phyloP scores from a whole-genome alignment of 129 eudicot species.

The Chrysanthemum makinoi region DNA sequence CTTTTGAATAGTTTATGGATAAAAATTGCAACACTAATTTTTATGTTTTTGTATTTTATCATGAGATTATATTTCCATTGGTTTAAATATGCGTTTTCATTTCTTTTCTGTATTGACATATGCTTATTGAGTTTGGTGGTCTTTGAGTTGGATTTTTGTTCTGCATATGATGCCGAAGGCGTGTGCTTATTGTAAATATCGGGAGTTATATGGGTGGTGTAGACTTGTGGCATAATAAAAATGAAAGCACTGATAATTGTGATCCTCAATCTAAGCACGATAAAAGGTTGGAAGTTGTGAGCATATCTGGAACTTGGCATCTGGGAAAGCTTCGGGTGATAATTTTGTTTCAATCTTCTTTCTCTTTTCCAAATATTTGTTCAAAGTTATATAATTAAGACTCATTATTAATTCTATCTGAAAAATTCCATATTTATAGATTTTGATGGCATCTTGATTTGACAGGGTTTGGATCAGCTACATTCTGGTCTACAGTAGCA shows the following conservation, averaged over 20 bases:
- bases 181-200: constrained; percentile 67
- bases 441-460: background rate
- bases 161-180: constrained; percentile 59
- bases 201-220: constrained; percentile 96
- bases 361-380: background rate
- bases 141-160: background rate
- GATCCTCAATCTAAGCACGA: constrained; percentile 75
- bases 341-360: too few species aligned
- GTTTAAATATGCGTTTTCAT: too few species aligned
- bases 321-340: constrained; percentile 84
- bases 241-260: constrained; percentile 70
- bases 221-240: constrained; percentile 84
- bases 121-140: background rate
- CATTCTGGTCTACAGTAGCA: constrained; percentile 82
- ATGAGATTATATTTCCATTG: background rate
- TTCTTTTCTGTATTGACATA: background rate
- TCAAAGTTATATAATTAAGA: background rate
- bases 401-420: background rate
- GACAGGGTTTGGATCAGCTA: constrained; percentile 68
- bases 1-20: too few species aligned
- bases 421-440: background rate
- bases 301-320: constrained; percentile 92
- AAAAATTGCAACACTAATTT: too few species aligned
- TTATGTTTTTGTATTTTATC: too few species aligned
- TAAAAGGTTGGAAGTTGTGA: constrained; percentile 78